Percentiles rank a stretch among this genome's conserved stretches.
These are phyloP conservation scores for Trichoderma brevicompactum DNA, from an alignment of 2,329 filamentous ascomycete genomes.

Conservation along the genomic window DNA sequence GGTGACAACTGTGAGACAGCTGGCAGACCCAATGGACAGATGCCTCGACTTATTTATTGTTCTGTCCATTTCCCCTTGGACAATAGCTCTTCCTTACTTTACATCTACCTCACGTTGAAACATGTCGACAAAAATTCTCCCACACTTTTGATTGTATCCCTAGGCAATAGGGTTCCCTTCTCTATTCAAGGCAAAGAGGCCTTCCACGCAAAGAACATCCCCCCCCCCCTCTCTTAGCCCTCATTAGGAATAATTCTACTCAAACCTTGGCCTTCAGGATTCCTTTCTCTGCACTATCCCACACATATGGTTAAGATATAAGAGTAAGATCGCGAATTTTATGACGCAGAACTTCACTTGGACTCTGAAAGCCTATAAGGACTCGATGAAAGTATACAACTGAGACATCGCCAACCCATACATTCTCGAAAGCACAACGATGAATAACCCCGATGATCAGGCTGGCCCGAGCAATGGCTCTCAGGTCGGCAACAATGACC, in stretches of 20 bases:
- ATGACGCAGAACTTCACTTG: too few species aligned
- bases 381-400: too few species aligned
- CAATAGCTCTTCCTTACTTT: background rate
- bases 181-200: background rate
- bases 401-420: background rate
- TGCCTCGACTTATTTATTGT: background rate
- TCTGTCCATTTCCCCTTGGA: background rate
- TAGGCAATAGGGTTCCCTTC: background rate
- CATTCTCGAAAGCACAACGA: background rate
- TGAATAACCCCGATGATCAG: constrained; percentile 28
- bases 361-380: too few species aligned
- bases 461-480: constrained; percentile 3
- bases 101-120: background rate
- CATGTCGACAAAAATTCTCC: background rate
- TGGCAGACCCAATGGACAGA: constrained; percentile 8
- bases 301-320: too few species aligned
- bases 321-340: too few species aligned
- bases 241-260: too few species aligned
- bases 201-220: background rate
- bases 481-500: constrained; percentile 16
- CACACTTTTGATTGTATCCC: background rate
- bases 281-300: too few species aligned
- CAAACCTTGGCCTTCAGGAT: too few species aligned
- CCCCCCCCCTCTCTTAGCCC: background rate
- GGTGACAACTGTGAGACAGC: constrained; percentile 10